Evolutionary conservation across 768 basidiomycete species (phyloP).

Genomic region (Basidioascus undulatus): DNA sequence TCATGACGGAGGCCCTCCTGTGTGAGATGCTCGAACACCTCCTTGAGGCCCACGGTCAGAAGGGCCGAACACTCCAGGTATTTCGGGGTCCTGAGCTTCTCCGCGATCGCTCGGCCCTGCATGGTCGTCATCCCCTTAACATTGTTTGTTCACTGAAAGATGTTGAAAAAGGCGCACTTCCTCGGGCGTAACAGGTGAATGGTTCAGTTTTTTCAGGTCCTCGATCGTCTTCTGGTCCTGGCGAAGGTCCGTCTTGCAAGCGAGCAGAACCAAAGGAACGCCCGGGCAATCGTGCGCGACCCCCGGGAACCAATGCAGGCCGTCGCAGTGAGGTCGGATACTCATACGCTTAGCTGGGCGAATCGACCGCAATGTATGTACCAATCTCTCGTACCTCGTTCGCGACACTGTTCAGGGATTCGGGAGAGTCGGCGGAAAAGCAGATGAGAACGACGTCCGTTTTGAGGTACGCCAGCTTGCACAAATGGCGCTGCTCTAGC

Average conservation of each 20-base stretch:
- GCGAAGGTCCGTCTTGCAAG: slow-evolving; percentile 13
- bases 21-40: slow-evolving; percentile 14
- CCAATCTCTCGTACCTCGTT: slow-evolving; percentile 2
- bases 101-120: neutral
- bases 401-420: slow-evolving; percentile 4
- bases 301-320: slow-evolving; percentile 13
- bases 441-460: slow-evolving; percentile 6
- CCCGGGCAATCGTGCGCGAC: slow-evolving; percentile 9
- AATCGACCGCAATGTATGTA: too few relatives aligned
- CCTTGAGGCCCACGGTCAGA: slow-evolving; percentile 10
- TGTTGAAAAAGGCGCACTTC: slow-evolving; percentile 5
- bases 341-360: neutral
- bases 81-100: neutral
- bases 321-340: too few relatives aligned
- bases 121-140: neutral
- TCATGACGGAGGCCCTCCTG: too few relatives aligned
- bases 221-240: slow-evolving; percentile 10
- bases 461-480: slow-evolving; percentile 5
- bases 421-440: slow-evolving; percentile 5
- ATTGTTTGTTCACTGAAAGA: too few relatives aligned
- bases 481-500: slow-evolving; percentile 1
- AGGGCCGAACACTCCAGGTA: slow-evolving; percentile 8
- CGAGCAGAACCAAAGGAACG: slow-evolving; percentile 11
- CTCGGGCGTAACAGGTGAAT: slow-evolving; percentile 8
- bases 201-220: slow-evolving; percentile 7